These are phyloP conservation scores for Hibiscus syriacus DNA, from an alignment of 345 rosid genomes.

Conservation along the genomic window DNA sequence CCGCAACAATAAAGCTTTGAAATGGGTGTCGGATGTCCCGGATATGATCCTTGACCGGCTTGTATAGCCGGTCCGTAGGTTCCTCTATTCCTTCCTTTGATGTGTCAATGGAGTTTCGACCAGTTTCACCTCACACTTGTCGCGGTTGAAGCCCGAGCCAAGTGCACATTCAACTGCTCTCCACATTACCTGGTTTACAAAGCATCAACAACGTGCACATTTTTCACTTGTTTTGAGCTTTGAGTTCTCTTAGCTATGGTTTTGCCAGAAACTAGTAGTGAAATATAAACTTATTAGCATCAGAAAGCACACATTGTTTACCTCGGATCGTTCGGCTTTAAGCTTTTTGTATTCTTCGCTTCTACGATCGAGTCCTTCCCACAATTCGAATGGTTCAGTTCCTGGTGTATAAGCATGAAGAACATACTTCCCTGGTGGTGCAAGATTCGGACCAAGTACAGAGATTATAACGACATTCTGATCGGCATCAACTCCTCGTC, in stretches of 20 bases:
- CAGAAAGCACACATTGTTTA: constrained; percentile 11
- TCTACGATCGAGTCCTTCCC: constrained; percentile 76
- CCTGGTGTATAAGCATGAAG: constrained; percentile 85
- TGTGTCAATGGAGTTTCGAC: constrained; percentile 89
- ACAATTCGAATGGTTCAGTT: constrained; percentile 68
- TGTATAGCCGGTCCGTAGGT: constrained; percentile 82
- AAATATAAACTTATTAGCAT: neutral
- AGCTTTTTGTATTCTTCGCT: constrained; percentile 67
- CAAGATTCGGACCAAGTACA: constrained; percentile 68
- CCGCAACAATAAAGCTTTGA: constrained; percentile 77
- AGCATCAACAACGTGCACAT: neutral
- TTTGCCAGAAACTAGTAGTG: neutral
- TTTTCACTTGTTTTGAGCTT: neutral
- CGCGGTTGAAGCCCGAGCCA: constrained; percentile 67
- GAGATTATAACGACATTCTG: constrained; percentile 87
- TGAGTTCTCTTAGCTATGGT: neutral
- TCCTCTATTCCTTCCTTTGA: constrained; percentile 66
- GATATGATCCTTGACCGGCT: constrained; percentile 75
- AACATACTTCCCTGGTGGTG: constrained; percentile 79
- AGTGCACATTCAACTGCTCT: constrained; percentile 76
- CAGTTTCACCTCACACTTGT: constrained; percentile 71
- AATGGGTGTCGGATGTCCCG: constrained; percentile 77
- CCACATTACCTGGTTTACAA: constrained; percentile 65
- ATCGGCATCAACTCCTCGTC: constrained; percentile 79
- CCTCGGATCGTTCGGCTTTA: constrained; percentile 84